Base-by-base conservation (phyloP, 2,329 filamentous ascomycete species). In the Pyrenophora graminea region DNA sequence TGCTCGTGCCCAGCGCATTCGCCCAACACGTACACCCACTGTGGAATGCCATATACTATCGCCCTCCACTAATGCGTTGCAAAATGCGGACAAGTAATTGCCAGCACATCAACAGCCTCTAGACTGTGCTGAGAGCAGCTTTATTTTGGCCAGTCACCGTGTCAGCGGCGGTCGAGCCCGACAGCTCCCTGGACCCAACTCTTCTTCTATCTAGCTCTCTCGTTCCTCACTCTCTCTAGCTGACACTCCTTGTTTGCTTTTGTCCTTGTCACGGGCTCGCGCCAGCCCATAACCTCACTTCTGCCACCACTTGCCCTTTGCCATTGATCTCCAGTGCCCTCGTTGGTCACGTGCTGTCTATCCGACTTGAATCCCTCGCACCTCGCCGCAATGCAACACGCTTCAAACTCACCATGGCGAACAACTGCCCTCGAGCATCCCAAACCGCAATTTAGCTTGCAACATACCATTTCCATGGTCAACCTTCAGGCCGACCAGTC, bases 41-140 rank as follows among this genome's bases (percentile, higher is more conserved):
- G 52, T 45, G 37, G 34, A 61, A 65, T 61, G 59, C 59, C 70
- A 62, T 71, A 69, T 67, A 71, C 65, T 70, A 67, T 67, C 53
- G 60, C 57, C 58, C 52, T 67, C 67, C 68, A 68, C 70, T 68
- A 72, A 72, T 69, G 62, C 64, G 62, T 66, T 62, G 54, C 64
- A 58, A 59, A 68, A 64, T 69, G 70, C 71, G 70, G 68, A 66
- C 57, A 52, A 63, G 41, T 63, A 58, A 62, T 59, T 74, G 71
- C 70, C 71, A 74, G 61, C 71, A 72, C 71, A 74, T 73, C 71
- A 71, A 62, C 62, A 65, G 65, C 62, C 68, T 67, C 63, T 61
- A 58, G 48, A 38, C 44, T 55, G 58, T 61, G 53, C 56, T 64
- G 48, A 61, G 62, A 52, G 64, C 59, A 65, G 67, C 67, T 61